Evolutionary conservation across 495 filamentous ascomycete species (phyloP), one percentile per base, ranked within the genome.

Genomic region (Oleoguttula mirabilis): DNA sequence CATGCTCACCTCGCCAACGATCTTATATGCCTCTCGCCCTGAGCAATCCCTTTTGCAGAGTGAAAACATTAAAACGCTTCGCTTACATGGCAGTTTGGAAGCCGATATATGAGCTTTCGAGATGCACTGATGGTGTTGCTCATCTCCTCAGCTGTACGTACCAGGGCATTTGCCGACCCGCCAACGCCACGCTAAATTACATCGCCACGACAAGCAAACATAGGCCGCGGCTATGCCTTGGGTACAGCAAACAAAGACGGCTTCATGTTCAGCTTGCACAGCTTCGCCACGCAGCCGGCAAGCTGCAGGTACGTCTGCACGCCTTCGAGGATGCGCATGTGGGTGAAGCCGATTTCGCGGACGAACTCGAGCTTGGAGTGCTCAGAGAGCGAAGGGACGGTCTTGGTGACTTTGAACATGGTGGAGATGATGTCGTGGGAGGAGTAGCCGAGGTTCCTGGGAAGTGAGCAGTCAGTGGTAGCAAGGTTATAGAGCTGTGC

Each of bases 391-490:
- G 77, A 80, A 1, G 82, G 78, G 32, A 94, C 82, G 3, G 85
- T 90, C 66, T 99, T 99, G 16, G 92, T 95, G 41, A 99, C 90
- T 54, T 80, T 77, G 65, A 99, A 99, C 90, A 99, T 99, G 19
- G 88, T 96, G 59, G 81, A 87, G 55, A 99, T 88, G 49, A 99
- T 94, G 57, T 99, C 90, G 60, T 96, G 86, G 40, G 84, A 86
- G 8, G 82, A 88, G 59, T 99, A 99, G 4, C 90, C 90, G 44
- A 95, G 67, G 28, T 75, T 74, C 72, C 71, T 75, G 14, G 39
- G 45, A 6, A 19, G 19, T 33, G 22, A 41, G 40, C 25, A 28
- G 16, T 30, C 10, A 20, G 10, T 35, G 36, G 32, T 10, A 21
- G 21, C 4, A 25, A 28, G 7, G 25, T n/a, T 20, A 5, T 37